Base-by-base conservation (phyloP, 768 basidiomycete species). In the Pulveroboletus frians region DNA sequence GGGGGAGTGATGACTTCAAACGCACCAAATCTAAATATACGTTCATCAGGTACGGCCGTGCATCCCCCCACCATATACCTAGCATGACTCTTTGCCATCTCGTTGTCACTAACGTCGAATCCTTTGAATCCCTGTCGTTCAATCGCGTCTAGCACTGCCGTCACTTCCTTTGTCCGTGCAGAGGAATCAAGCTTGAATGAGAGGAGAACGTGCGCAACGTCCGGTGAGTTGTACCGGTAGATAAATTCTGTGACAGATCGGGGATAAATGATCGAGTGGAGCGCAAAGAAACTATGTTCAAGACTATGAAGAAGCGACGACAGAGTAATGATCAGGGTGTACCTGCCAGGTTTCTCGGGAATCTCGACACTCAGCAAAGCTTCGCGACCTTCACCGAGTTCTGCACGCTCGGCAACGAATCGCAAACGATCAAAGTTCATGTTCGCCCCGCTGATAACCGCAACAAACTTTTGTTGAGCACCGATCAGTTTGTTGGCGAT, bases 391-490 rank as follows among this genome's bases (percentile, higher is more conserved):
- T 99, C 96, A 54, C 96, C 96, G 17, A 98, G 76, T 67, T 97
- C 93, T 3, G 96, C 96, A 49, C 96, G 92, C 66, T 99, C 96
- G 17, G 96, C 89, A n/a, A 99, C 94, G 64, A 98, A 99, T 9
- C 96, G 82, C 39, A 99, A 69, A 37, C 95, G 82, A 62, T 92
- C 90, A 69, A 99, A 99, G 71, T 99, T 98, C 91, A 99, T 96
- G 71, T 99, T 98, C 15, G 95, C 96, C 18, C 96, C 96, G 60
- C 91, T 94, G 54, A 98, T 73, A 45, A 97, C 83, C 5, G 81
- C 93, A 27, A 97, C 94, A 55, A 94, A 96, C 49, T 80, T 84
- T 71, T 91, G 91, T 48, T 86, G 77, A 2, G 88, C 82, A 32
- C 89, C 90, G 44, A 92, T 58, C 30, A 98, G 80, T 44, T 85